Percentiles rank a stretch among this genome's conserved stretches.
These are phyloP conservation scores for Oryza brachyantha DNA, from an alignment of 176 grass and related monocot genomes.

Conservation along the genomic window DNA sequence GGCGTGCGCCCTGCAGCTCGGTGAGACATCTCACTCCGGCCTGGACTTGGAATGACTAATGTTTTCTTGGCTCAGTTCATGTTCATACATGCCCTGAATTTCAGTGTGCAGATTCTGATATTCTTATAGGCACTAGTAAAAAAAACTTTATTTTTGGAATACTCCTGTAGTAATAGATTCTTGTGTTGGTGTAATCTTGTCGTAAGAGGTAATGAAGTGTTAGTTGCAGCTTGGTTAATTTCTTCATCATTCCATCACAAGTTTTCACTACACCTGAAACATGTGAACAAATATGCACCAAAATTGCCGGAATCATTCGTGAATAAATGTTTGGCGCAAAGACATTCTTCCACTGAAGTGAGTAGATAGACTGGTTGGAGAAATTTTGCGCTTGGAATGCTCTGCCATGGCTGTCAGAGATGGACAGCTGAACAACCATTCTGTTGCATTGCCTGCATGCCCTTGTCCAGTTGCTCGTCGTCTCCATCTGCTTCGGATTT, in stretches of 20 bases:
- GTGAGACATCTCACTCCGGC: conserved; percentile 10
- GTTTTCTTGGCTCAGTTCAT: not conserved
- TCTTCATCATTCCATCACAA: not conserved
- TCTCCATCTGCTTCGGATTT: conserved; percentile 3
- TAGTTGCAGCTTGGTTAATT: not conserved
- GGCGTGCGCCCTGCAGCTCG: not conserved
- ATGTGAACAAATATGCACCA: not conserved
- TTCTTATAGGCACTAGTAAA: not conserved
- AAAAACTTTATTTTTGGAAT: not conserved
- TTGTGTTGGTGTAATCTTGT: not conserved
- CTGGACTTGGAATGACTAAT: not conserved
- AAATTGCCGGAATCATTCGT: not conserved
- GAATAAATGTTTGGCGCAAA: not conserved
- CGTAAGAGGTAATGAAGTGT: not conserved
- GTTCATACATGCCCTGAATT: not conserved
- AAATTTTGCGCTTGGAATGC: not conserved
- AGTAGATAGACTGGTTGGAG: not conserved
- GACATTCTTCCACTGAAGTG: not conserved
- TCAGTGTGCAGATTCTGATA: not conserved
- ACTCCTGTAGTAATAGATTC: not conserved
- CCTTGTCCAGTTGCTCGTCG: conserved; percentile 2
- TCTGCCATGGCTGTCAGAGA: conserved; percentile 27
- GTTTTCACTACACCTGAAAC: not conserved
- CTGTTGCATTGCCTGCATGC: not conserved
- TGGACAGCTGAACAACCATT: conserved; percentile 41